Evolutionary conservation across 495 filamentous ascomycete species (phyloP).

Genomic region (Trichocladium uniseriatum): DNA sequence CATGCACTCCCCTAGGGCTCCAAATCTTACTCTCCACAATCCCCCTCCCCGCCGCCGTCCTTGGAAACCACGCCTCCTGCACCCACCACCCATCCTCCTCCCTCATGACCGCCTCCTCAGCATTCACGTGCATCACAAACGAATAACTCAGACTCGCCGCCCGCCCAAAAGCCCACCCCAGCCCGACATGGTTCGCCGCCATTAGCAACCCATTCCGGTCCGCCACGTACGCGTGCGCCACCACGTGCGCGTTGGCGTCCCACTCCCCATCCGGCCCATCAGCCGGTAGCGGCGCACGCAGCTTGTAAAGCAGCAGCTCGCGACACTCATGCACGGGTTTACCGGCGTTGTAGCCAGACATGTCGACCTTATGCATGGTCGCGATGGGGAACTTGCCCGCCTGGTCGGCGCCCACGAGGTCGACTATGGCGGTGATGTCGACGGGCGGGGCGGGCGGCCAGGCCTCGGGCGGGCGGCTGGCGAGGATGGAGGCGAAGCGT

Average conservation of each 20-base stretch:
- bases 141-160: constrained; percentile 55
- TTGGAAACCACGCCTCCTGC: constrained; percentile 54
- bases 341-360: constrained; percentile 44
- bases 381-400: constrained; percentile 47
- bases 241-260: constrained; percentile 49
- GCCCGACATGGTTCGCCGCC: constrained; percentile 50
- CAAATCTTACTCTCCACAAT: constrained; percentile 57
- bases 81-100: constrained; percentile 53
- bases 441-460: constrained; percentile 37
- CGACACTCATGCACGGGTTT: constrained; percentile 47
- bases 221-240: constrained; percentile 56
- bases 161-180: constrained; percentile 39
- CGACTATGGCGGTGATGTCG: constrained; percentile 29
- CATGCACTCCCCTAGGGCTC: constrained; percentile 49
- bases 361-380: constrained; percentile 55
- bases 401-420: constrained; percentile 17
- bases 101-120: constrained; percentile 33
- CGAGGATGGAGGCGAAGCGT: constrained; percentile 31
- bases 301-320: constrained; percentile 50
- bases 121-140: constrained; percentile 52
- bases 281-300: constrained; percentile 36
- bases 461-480: constrained; percentile 19
- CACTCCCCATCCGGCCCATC: constrained; percentile 7
- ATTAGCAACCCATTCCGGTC: constrained; percentile 62
- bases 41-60: constrained; percentile 47